Evolutionary conservation across 352 stramenopile species (phyloP).

Genomic region (Phytophthora boehmeriae): DNA sequence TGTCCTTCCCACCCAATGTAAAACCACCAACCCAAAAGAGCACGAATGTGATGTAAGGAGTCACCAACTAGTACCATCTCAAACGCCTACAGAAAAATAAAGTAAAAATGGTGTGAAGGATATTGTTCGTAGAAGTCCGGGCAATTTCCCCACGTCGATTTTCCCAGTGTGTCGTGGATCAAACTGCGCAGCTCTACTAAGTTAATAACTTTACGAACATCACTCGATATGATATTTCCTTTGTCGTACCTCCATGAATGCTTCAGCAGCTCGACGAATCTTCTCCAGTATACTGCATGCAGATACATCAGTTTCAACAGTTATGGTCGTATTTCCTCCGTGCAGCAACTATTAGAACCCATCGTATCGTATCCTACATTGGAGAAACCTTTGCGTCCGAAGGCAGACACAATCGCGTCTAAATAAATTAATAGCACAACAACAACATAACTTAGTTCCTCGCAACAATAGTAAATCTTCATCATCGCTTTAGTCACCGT

Average conservation of each 20-base stretch:
- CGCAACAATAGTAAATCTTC: background rate
- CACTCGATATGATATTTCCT: background rate
- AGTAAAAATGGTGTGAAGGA: slow-evolving; percentile 37
- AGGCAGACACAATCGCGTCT: slow-evolving; percentile 31
- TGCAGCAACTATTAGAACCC: background rate
- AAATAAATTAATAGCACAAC: background rate
- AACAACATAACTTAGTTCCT: background rate
- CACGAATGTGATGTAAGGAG: slow-evolving; percentile 30
- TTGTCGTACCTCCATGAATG: slow-evolving; percentile 43
- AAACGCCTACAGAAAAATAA: background rate
- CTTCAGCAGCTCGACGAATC: slow-evolving; percentile 57
- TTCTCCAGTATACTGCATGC: slow-evolving; percentile 49
- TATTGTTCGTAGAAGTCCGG: slow-evolving; percentile 59
- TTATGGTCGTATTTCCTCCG: background rate
- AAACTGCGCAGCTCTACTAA: slow-evolving; percentile 29
- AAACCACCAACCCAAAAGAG: slow-evolving; percentile 7
- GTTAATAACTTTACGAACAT: slow-evolving; percentile 1
- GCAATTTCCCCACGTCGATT: slow-evolving; percentile 53
- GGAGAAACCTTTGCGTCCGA: slow-evolving; percentile 22
- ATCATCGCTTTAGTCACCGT: slow-evolving; percentile 35
- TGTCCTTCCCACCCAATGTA: slow-evolving; percentile 59
- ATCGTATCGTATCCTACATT: slow-evolving; percentile 17
- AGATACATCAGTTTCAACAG: background rate
- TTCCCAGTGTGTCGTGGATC: slow-evolving; percentile 46
- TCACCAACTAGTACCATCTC: background rate